Evolutionary conservation across 1,284 basidiomycete genomes (phyloP).

Genomic region (Sparassis latifolia): DNA sequence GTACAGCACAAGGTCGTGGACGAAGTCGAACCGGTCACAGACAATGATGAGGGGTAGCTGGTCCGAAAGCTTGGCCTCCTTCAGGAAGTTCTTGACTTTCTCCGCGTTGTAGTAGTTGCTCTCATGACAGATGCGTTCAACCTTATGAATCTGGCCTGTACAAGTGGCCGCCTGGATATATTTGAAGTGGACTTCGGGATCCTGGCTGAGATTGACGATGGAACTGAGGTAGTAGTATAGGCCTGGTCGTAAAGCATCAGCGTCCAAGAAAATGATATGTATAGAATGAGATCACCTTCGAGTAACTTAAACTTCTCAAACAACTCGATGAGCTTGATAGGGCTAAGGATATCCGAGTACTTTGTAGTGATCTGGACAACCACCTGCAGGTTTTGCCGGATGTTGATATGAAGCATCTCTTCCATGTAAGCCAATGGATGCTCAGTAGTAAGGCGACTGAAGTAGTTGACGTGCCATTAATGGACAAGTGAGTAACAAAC

Average conservation of each 20-base stretch:
- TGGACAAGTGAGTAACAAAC: not conserved
- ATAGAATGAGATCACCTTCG: slow-evolving; percentile 51
- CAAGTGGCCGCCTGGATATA: slow-evolving; percentile 99
- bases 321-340: slow-evolving; percentile 97
- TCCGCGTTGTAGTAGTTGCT: slow-evolving; percentile 98
- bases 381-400: slow-evolving; percentile 95
- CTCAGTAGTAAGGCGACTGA: slow-evolving; percentile 96
- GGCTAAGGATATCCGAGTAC: slow-evolving; percentile 97
- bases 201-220: slow-evolving; percentile 94
- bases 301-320: slow-evolving; percentile 99
- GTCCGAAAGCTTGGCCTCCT: slow-evolving; percentile 94
- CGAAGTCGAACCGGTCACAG: slow-evolving; percentile 99
- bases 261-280: not conserved
- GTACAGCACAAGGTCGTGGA: slow-evolving; percentile 98
- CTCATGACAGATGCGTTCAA: slow-evolving; percentile 97
- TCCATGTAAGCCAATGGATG: slow-evolving; percentile 95
- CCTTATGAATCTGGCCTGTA: slow-evolving; percentile 97
- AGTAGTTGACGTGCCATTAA: slow-evolving; percentile 97
- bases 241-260: slow-evolving; percentile 37
- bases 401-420: slow-evolving; percentile 97
- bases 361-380: slow-evolving; percentile 99
- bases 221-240: slow-evolving; percentile 98
- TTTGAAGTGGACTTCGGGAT: slow-evolving; percentile 99
- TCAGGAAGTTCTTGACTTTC: slow-evolving; percentile 99
- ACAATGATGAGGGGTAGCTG: slow-evolving; percentile 99